Percentiles rank a stretch among this genome's conserved stretches.
These are phyloP conservation scores for Cryptosporidium felis DNA, from an alignment of 169 alveolate species.

Conservation along the genomic window DNA sequence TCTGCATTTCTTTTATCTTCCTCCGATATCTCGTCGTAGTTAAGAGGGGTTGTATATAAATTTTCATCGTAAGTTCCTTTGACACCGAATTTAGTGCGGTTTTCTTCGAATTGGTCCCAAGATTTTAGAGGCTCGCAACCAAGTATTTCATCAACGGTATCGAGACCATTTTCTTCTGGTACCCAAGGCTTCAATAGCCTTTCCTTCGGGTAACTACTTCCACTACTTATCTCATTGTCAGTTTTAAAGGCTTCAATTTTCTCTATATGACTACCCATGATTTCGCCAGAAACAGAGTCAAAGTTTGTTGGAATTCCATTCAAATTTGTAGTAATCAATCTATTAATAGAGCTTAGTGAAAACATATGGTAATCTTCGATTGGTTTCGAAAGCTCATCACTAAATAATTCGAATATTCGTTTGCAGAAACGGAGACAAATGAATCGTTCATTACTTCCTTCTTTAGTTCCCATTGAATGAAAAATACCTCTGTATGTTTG, in stretches of 20 bases:
- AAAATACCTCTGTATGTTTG: constrained; percentile 23
- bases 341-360: constrained; percentile 19
- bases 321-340: constrained; percentile 7
- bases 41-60: constrained; percentile 70
- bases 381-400: constrained; percentile 19
- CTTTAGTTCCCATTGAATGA: constrained; percentile 31
- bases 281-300: constrained; percentile 44
- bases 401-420: constrained; percentile 11
- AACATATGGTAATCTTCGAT: constrained; percentile 24
- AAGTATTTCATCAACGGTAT: constrained; percentile 16
- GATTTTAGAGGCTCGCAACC: not conserved
- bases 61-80: constrained; percentile 72
- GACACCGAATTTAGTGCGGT: constrained; percentile 65
- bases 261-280: not conserved
- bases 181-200: constrained; percentile 51
- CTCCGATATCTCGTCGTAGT: constrained; percentile 31
- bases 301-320: constrained; percentile 45
- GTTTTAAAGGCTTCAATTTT: constrained; percentile 7
- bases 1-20: constrained; percentile 59
- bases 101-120: constrained; percentile 75
- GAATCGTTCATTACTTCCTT: not conserved
- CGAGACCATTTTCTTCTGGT: constrained; percentile 6
- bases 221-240: constrained; percentile 27
- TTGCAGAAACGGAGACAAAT: constrained; percentile 47
- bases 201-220: not conserved